A percentile compares a stretch with the other conserved stretches of the same genome.
phyloP scores from a whole-genome alignment of 2,329 filamentous ascomycete genomes.

The Eutypella sp. region DNA sequence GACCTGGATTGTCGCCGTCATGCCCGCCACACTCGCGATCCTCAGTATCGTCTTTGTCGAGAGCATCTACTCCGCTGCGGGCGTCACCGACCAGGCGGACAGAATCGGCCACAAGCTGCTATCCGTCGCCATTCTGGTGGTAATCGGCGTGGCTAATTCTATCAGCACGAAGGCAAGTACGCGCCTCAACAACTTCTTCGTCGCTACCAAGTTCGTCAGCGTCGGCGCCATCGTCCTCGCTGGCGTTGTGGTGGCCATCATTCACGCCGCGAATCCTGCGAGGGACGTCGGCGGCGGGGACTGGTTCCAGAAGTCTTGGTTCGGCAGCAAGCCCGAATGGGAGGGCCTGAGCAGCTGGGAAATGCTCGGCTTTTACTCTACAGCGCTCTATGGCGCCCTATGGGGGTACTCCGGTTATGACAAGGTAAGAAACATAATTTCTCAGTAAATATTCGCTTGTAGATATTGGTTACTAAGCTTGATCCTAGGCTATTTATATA shows the following conservation, averaged over 20 bases:
- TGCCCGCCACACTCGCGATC: conserved; percentile 60
- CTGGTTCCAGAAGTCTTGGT: conserved; percentile 52
- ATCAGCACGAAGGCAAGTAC: conserved; percentile 53
- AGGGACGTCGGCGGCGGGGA: conserved; percentile 41
- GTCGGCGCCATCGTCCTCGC: conserved; percentile 45
- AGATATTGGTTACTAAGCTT: background rate
- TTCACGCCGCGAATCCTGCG: conserved; percentile 33
- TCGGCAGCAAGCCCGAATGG: conserved; percentile 46
- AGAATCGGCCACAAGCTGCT: conserved; percentile 45
- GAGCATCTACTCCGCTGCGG: conserved; percentile 50
- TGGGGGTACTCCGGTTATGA: conserved; percentile 67
- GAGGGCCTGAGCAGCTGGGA: conserved; percentile 47
- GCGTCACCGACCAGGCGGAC: conserved; percentile 39
- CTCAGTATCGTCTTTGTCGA: conserved; percentile 60
- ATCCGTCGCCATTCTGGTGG: conserved; percentile 41
- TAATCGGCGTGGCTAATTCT: conserved; percentile 47
- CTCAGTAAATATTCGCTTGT: background rate
- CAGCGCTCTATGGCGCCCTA: conserved; percentile 56
- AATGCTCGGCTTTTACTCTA: conserved; percentile 53
- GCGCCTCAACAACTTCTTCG: conserved; percentile 51
- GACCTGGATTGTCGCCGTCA: conserved; percentile 61
- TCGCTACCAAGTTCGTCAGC: conserved; percentile 47
- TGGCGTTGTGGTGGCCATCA: conserved; percentile 40
- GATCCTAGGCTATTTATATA: conserved; percentile 46
- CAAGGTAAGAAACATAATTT: conserved; percentile 39